Evolutionary conservation across 2,329 filamentous ascomycete genomes (phyloP).

Genomic region (Exophiala viscosa): DNA sequence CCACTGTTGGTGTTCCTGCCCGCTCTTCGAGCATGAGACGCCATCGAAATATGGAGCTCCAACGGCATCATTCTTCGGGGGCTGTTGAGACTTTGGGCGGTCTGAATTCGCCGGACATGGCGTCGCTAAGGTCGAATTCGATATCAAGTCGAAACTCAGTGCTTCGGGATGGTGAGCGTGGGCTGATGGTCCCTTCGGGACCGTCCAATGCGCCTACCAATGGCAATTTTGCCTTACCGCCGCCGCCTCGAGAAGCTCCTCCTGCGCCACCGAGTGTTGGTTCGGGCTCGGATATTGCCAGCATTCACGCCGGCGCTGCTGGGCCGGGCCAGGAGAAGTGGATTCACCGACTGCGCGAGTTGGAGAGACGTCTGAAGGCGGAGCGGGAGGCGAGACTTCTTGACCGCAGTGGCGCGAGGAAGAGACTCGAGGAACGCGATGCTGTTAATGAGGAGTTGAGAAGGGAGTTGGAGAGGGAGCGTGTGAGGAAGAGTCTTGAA

Average conservation of each 20-base stretch:
- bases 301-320: conserved; percentile 13
- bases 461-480: conserved; percentile 59
- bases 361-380: conserved; percentile 83
- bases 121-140: conserved; percentile 25
- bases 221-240: conserved; percentile 26
- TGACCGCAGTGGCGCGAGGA: conserved; percentile 77
- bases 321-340: conserved; percentile 66
- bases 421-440: conserved; percentile 72
- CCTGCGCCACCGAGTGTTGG: conserved; percentile 22
- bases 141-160: conserved; percentile 23
- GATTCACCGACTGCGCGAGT: conserved; percentile 78
- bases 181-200: conserved; percentile 25
- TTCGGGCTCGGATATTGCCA: conserved; percentile 22
- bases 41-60: conserved; percentile 18
- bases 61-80: conserved; percentile 52
- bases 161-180: conserved; percentile 13
- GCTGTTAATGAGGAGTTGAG: conserved; percentile 69
- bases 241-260: conserved; percentile 23
- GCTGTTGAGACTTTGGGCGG: conserved; percentile 42
- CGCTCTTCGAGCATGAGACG: conserved; percentile 33
- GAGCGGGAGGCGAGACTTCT: conserved; percentile 82
- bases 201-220: conserved; percentile 25
- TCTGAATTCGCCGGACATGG: conserved; percentile 28
- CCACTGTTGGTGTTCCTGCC: conserved; percentile 26
- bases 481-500: conserved; percentile 34